phyloP scores from a whole-genome alignment of 75 land plant species.

The Adiantum capillusveneris region DNA sequence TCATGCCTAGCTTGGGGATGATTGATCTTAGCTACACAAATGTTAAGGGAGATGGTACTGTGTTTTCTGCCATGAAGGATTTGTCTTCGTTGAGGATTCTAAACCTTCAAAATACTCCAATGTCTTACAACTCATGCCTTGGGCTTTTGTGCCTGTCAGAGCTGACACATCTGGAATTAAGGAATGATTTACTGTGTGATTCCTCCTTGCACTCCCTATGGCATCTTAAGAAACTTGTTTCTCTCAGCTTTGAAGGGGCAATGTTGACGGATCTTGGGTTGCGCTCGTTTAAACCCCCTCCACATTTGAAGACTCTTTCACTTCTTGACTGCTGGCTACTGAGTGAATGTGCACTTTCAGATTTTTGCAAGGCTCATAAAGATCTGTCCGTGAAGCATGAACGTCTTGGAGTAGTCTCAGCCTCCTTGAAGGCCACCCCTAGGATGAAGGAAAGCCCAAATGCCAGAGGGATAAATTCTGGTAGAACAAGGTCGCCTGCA shows the following conservation, averaged over 20 bases:
- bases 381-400: constrained; percentile 55
- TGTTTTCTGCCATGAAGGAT: constrained; percentile 16
- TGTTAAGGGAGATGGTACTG: constrained; percentile 55
- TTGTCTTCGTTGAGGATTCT: constrained; percentile 48
- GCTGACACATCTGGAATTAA: constrained; percentile 46
- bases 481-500: background rate
- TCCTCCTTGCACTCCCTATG: constrained; percentile 38
- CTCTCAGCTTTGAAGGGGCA: constrained; percentile 51
- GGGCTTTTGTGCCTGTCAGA: constrained; percentile 35
- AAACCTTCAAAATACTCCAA: constrained; percentile 50
- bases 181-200: constrained; percentile 55
- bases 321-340: constrained; percentile 88
- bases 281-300: constrained; percentile 46
- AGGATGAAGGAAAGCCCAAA: too few relatives aligned
- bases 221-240: constrained; percentile 38
- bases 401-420: background rate
- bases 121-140: constrained; percentile 36
- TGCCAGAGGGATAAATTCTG: background rate
- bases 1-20: constrained; percentile 46
- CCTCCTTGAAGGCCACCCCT: background rate
- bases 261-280: constrained; percentile 61
- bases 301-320: constrained; percentile 44
- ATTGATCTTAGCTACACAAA: constrained; percentile 56
- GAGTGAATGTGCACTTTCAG: constrained; percentile 32
- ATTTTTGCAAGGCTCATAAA: constrained; percentile 42